Evolutionary conservation across 208 protist species (phyloP).

Genomic region (Trypanosoma platydactyli): DNA sequence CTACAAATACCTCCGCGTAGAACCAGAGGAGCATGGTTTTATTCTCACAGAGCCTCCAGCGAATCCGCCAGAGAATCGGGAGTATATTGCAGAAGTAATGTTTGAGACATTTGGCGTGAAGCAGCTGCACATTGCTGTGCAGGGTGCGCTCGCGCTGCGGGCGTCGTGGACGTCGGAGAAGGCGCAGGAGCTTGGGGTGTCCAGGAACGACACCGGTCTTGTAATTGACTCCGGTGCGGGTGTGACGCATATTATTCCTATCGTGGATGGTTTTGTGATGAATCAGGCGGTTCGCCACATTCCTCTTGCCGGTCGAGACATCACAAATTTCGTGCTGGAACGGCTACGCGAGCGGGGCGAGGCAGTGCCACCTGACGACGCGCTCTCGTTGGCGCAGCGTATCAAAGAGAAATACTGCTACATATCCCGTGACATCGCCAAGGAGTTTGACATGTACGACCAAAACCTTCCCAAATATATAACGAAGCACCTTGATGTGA

Average conservation of each 20-base stretch:
- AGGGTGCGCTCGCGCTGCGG: conserved; percentile 95
- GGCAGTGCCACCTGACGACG: conserved; percentile 88
- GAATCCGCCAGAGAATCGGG: conserved; percentile 97
- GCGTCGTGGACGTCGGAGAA: conserved; percentile 90
- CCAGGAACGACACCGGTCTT: conserved; percentile 73
- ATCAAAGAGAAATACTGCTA: conserved; percentile 96
- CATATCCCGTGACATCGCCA: conserved; percentile 85
- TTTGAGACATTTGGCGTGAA: conserved; percentile 99
- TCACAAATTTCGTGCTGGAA: conserved; percentile 96
- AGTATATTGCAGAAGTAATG: conserved; percentile 98
- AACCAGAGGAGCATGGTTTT: conserved; percentile 97
- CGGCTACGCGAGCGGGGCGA: conserved; percentile 90
- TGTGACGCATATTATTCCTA: conserved; percentile 98
- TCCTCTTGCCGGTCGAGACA: conserved; percentile 95
- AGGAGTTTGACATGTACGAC: conserved; percentile 95
- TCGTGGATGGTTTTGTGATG: conserved; percentile 98
- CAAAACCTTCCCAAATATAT: conserved; percentile 77
- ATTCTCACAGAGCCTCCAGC: conserved; percentile 97
- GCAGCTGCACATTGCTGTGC: conserved; percentile 97
- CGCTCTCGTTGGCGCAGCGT: conserved; percentile 89
- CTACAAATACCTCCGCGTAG: conserved; percentile 97
- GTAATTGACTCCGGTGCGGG: conserved; percentile 98
- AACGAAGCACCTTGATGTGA: conserved; percentile 58
- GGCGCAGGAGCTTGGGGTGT: conserved; percentile 25
- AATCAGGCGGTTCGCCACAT: conserved; percentile 95